Evolutionary conservation across 1,284 basidiomycete genomes (phyloP).

Genomic region (Ceratorhiza oryzae-sativae): DNA sequence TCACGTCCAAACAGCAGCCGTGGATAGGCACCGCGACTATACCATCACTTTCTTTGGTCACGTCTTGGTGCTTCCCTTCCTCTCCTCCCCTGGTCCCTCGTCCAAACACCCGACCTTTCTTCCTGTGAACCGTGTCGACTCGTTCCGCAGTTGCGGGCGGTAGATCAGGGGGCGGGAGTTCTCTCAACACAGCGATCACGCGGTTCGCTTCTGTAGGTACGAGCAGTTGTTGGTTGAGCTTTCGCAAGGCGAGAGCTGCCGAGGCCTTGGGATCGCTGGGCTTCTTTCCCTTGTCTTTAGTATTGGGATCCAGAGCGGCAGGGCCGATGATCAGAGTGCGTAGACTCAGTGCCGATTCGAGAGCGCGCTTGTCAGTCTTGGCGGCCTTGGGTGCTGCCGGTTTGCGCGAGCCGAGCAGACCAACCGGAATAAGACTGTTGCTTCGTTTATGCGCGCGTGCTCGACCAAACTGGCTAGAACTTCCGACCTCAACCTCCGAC

Average conservation of each 20-base stretch:
- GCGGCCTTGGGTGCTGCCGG: constrained; percentile 15
- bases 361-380: constrained; percentile 64
- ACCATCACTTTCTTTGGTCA: constrained; percentile 3
- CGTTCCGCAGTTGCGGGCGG: constrained; percentile 37
- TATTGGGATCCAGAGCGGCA: constrained; percentile 43
- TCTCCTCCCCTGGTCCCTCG: constrained; percentile 19
- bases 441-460: neutral
- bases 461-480: neutral
- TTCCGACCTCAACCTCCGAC: neutral
- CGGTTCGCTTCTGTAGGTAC: constrained; percentile 70
- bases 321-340: constrained; percentile 73
- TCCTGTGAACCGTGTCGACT: constrained; percentile 20
- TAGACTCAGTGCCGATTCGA: constrained; percentile 65
- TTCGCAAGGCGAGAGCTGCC: constrained; percentile 57
- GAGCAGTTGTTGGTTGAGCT: constrained; percentile 72
- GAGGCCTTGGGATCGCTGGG: constrained; percentile 53
- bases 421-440: constrained; percentile 13
- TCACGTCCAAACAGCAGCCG: constrained; percentile 47
- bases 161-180: constrained; percentile 56
- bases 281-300: constrained; percentile 51
- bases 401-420: constrained; percentile 21
- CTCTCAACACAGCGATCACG: constrained; percentile 69
- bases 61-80: constrained; percentile 8
- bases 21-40: constrained; percentile 39
- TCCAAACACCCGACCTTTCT: constrained; percentile 27